These are phyloP conservation scores for Fistulifera pelliculosa DNA, from an alignment of 108 stramenopile genomes.

Conservation along the genomic window DNA sequence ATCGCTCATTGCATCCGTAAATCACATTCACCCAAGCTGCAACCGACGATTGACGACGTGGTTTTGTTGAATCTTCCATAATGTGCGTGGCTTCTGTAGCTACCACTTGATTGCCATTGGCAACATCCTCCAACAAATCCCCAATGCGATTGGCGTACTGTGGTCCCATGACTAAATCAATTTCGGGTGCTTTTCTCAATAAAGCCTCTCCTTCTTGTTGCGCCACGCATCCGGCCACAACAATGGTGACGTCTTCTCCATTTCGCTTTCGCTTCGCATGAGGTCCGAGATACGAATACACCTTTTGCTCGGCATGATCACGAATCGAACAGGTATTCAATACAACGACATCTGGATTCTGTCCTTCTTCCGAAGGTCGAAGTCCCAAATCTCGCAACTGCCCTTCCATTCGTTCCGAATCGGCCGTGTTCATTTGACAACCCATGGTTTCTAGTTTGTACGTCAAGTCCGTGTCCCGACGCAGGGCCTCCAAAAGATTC, in stretches of 20 bases:
- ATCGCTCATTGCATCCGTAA: conserved; percentile 95
- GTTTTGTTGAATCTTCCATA: conserved; percentile 93
- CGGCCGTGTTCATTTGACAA: conserved; percentile 97
- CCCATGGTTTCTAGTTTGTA: conserved; percentile 88
- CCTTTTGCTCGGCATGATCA: conserved; percentile 95
- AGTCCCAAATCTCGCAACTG: conserved; percentile 86
- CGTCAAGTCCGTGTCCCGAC: conserved; percentile 20
- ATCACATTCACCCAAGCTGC: conserved; percentile 96
- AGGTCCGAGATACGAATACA: conserved; percentile 68
- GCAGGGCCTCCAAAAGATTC: background rate
- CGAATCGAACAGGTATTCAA: conserved; percentile 95
- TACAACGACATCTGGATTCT: conserved; percentile 81
- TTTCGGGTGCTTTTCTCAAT: conserved; percentile 81
- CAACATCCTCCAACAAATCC: conserved; percentile 89
- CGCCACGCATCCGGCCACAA: conserved; percentile 95
- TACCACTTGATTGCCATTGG: conserved; percentile 90
- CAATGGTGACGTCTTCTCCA: conserved; percentile 85
- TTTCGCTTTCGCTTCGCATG: conserved; percentile 70
- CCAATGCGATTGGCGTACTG: conserved; percentile 93
- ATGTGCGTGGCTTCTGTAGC: conserved; percentile 91
- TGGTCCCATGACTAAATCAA: conserved; percentile 87
- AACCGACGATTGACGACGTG: conserved; percentile 63
- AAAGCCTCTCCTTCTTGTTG: conserved; percentile 94
- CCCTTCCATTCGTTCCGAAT: conserved; percentile 94
- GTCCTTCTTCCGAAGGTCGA: conserved; percentile 33